These are phyloP conservation scores for Cystobasidium slooffiae DNA, from an alignment of 1,284 basidiomycete genomes.

Conservation along the genomic window DNA sequence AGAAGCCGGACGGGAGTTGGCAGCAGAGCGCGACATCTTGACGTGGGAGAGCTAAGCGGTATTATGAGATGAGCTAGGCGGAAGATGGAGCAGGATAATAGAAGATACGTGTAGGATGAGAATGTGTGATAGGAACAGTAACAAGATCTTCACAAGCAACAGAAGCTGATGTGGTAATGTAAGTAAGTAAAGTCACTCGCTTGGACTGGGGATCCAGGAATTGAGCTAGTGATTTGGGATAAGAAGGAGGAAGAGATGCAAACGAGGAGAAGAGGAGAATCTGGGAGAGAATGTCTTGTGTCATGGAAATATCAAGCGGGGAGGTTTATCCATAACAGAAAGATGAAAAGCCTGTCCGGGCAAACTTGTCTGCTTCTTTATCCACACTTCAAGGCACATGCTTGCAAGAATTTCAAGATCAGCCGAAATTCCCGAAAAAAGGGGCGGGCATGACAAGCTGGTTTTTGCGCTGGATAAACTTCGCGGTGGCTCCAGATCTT, in stretches of 20 bases:
- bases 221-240: background rate
- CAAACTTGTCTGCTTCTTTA: too few species aligned
- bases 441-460: too few species aligned
- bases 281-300: constrained; percentile 9
- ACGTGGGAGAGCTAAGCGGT: background rate
- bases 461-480: too few species aligned
- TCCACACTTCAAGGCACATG: too few species aligned
- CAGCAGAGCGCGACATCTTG: constrained; percentile 30
- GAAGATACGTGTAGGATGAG: background rate
- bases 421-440: too few species aligned
- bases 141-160: background rate
- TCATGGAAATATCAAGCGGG: background rate
- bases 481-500: too few species aligned
- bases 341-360: too few species aligned
- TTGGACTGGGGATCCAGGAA: constrained; percentile 3
- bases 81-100: background rate
- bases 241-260: constrained; percentile 22
- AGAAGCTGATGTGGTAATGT: background rate
- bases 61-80: background rate
- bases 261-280: constrained; percentile 15
- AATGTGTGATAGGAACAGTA: background rate
- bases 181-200: background rate
- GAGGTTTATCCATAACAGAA: constrained; percentile 4
- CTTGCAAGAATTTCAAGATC: too few species aligned
- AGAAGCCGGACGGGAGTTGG: constrained; percentile 37